Percentiles rank a stretch among this genome's conserved stretches.
Conservation (phyloP, 106 monocot genomes). For the Allium cepa region DNA sequence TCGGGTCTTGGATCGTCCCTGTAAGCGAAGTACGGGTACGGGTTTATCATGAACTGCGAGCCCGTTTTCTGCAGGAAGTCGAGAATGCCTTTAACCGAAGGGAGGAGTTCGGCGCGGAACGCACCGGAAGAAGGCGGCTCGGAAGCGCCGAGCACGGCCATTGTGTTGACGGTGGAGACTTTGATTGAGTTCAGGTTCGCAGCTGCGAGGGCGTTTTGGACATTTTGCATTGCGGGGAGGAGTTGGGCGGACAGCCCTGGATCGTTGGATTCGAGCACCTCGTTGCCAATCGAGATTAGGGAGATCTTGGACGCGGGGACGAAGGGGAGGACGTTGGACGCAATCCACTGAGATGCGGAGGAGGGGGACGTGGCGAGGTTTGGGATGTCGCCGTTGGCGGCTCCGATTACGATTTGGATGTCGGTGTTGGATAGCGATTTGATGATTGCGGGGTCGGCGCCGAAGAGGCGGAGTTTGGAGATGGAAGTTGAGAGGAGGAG, state of each 20-base stretch:
- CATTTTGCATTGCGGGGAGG: constrained; percentile 63
- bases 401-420: constrained; percentile 56
- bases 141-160: constrained; percentile 52
- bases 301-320: constrained; percentile 50
- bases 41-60: constrained; percentile 74
- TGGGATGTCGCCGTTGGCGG: constrained; percentile 52
- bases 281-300: constrained; percentile 59
- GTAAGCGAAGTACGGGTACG: constrained; percentile 81
- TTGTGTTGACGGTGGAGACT: constrained; percentile 60
- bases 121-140: constrained; percentile 66
- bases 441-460: constrained; percentile 43
- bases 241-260: constrained; percentile 35
- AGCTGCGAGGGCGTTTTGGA: constrained; percentile 11
- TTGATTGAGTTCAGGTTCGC: constrained; percentile 17
- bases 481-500: constrained; percentile 59
- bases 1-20: constrained; percentile 52
- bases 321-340: constrained; percentile 58
- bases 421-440: constrained; percentile 38
- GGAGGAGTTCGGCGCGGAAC: constrained; percentile 30
- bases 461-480: constrained; percentile 65
- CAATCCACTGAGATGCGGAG: constrained; percentile 43
- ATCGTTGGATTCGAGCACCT: constrained; percentile 40
- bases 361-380: constrained; percentile 42
- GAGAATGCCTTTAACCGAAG: constrained; percentile 20
- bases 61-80: constrained; percentile 38